Conservation (phyloP, 208 protist genomes). For the Leishmania tarentolae region DNA sequence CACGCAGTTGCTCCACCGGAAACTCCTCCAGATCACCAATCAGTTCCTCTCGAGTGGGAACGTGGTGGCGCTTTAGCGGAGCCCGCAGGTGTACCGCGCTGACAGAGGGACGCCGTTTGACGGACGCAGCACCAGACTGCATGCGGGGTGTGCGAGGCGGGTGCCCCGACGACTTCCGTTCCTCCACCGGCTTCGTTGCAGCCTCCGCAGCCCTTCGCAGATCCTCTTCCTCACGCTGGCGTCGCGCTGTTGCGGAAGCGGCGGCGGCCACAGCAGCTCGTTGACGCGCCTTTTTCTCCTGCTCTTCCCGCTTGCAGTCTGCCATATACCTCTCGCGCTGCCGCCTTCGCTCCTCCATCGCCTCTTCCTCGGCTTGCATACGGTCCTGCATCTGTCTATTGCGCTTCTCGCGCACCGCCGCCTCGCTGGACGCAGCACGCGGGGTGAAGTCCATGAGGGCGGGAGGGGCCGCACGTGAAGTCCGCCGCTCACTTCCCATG, state of each 20-base stretch:
- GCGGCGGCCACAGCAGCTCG: slow-evolving; percentile 5
- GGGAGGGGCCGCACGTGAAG: slow-evolving; percentile 3
- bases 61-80: slow-evolving; percentile 34
- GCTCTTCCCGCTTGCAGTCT: slow-evolving; percentile 19
- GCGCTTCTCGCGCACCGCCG: slow-evolving; percentile 34
- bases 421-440: slow-evolving; percentile 27
- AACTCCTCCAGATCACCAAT: slow-evolving; percentile 57
- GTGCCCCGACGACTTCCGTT: slow-evolving; percentile 49
- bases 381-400: slow-evolving; percentile 48
- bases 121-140: slow-evolving; percentile 6
- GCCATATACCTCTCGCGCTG: slow-evolving; percentile 33
- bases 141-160: slow-evolving; percentile 59
- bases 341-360: slow-evolving; percentile 35
- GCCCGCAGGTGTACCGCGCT: slow-evolving; percentile 20
- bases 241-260: slow-evolving; percentile 5
- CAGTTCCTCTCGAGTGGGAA: slow-evolving; percentile 72
- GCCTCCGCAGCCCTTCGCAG: slow-evolving; percentile 13
- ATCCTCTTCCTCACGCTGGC: slow-evolving; percentile 32
- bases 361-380: slow-evolving; percentile 45
- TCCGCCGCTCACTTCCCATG: neutral
- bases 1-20: slow-evolving; percentile 58
- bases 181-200: slow-evolving; percentile 28
- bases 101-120: slow-evolving; percentile 15
- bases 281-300: slow-evolving; percentile 16
- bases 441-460: slow-evolving; percentile 54